Evolutionary conservation across 148 eudicot genomes (phyloP), one percentile per base, ranked within the genome.

Genomic region (Spergularia bocconei): DNA sequence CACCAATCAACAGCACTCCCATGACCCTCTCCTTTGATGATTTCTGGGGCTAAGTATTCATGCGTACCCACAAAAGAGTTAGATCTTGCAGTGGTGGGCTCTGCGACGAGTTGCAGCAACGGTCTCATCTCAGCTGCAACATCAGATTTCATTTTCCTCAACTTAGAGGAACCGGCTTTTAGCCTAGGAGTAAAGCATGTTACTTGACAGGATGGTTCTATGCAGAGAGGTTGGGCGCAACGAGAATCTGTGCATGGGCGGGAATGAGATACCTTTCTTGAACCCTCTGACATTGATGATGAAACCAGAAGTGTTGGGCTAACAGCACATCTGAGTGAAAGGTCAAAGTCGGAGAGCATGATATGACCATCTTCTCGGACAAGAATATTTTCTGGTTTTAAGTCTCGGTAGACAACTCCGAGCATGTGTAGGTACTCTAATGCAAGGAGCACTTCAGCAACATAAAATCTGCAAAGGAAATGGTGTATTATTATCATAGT

Each of bases 1-100:
- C 98, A 93, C 98, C 98, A 93, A 80, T 93, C 98, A 16, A 93
- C 98, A 4, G 98, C 93, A 53, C 97, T 91, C 63, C 98, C 98
- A 50, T 93, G 98, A 38, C 97, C 98, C 62, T 93, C 97, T 29
- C 97, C 96, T 82, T 88, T 89, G 75, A 93, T 91, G 68, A 92
- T 92, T 74, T 92, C 97, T 0, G 97, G 97, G 75, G 97, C 95
- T 70, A 92, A 86, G 63, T 93, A 93, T 79, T 93, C 98, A 59
- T 93, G 98, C 59, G 98, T 93, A 15, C 98, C 98, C 6, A 93
- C 98, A 56, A 93, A 93, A 0, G 98, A 93, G 82, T 93, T 89
- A 65, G 98, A 93, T 17, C 98, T 84, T 36, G 98, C 98, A 20
- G 84, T 79, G 10, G 97, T 89, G 47, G 98, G 98, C 81, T 93